These are phyloP conservation scores for Schoenoplectus triqueter DNA, from an alignment of 202 grass and related monocot species.

Conservation along the genomic window DNA sequence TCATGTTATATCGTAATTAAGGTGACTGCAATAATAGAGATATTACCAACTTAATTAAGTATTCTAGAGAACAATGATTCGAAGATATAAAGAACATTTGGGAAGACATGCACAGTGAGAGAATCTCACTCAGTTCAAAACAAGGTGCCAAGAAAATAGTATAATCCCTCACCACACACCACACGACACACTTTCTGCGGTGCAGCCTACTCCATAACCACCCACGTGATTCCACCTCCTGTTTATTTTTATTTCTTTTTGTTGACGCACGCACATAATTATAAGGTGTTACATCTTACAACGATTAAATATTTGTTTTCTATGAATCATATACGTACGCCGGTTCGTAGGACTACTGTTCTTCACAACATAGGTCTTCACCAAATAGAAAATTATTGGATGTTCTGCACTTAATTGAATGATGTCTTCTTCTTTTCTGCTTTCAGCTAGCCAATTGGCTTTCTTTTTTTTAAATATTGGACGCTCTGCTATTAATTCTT, in stretches of 20 bases:
- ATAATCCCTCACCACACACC: constrained; percentile 36
- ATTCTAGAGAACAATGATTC: constrained; percentile 21
- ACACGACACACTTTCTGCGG: constrained; percentile 47
- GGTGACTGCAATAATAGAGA: neutral
- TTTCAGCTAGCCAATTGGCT: no score
- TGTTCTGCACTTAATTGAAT: neutral
- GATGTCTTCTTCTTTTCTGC: no score
- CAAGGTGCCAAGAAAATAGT: neutral
- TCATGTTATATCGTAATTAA: neutral
- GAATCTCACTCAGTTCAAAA: constrained; percentile 42
- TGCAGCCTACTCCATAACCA: constrained; percentile 35
- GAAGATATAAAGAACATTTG: constrained; percentile 27
- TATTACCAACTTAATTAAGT: neutral
- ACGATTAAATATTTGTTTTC: constrained; percentile 3
- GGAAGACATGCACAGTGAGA: constrained; percentile 25
- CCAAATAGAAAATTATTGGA: neutral
- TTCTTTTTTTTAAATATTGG: no score
- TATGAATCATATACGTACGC: neutral
- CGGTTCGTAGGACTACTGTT: neutral
- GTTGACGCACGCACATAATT: constrained; percentile 23
- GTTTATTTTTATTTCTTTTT: neutral
- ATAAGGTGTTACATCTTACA: neutral
- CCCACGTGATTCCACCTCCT: constrained; percentile 41
- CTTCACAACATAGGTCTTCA: constrained; percentile 24
- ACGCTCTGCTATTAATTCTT: no score